Evolutionary conservation across 192 early-diverging fungal species (phyloP).

Genomic region (Coemansia sp.): DNA sequence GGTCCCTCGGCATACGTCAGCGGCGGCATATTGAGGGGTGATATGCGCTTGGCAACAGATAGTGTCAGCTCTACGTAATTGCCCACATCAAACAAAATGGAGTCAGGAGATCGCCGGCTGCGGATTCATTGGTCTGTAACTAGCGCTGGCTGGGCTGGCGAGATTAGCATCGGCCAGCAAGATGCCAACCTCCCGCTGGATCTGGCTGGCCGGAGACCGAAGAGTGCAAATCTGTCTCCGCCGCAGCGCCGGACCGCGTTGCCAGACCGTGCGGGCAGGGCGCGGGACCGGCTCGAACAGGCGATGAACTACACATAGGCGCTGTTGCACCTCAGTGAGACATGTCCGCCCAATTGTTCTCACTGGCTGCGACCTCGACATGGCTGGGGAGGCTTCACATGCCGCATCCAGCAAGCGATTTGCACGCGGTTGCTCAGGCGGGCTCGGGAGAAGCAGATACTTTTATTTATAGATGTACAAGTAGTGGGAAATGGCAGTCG

Average conservation of each 20-base stretch:
- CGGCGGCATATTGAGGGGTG: neutral
- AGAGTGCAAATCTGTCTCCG: neutral
- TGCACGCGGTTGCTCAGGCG: neutral
- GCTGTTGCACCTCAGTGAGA: constrained; percentile 1
- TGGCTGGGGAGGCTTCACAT: constrained; percentile 5
- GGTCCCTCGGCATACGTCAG: neutral
- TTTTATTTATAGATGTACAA: constrained; percentile 26
- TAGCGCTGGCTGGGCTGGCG: neutral
- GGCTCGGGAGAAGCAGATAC: constrained; percentile 2
- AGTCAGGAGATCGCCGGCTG: constrained; percentile 7
- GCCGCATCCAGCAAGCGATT: constrained; percentile 5
- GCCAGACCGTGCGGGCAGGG: neutral
- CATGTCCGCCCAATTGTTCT: neutral
- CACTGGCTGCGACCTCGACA: neutral
- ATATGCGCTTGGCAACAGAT: neutral
- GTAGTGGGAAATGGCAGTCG: constrained; percentile 1
- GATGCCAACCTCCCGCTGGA: neutral
- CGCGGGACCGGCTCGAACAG: neutral
- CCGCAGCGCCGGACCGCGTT: neutral
- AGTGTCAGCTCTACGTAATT: constrained; percentile 2
- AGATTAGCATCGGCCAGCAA: neutral
- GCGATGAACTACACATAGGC: neutral
- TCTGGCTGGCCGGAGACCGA: neutral
- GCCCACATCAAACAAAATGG: neutral
- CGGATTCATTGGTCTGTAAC: neutral